These are phyloP conservation scores for Cyclotella atomus DNA, from an alignment of 108 stramenopile genomes.

Conservation along the genomic window DNA sequence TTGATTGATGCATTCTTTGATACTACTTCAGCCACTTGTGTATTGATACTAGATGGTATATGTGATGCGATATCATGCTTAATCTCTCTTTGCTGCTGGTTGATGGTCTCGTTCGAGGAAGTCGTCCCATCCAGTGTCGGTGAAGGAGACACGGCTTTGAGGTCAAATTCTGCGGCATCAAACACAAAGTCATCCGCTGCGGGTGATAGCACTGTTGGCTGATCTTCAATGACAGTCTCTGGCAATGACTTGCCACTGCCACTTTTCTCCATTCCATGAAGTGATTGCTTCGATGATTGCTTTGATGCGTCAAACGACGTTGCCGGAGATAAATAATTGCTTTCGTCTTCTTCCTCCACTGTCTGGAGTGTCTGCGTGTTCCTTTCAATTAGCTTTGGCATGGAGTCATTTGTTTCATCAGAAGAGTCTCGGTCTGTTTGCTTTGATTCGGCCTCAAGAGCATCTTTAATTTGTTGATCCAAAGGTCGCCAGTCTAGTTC, in stretches of 20 bases:
- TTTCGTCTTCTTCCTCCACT: conserved; percentile 71
- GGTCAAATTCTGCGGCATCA: conserved; percentile 36
- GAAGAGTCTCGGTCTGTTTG: conserved; percentile 50
- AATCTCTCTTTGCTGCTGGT: conserved; percentile 8
- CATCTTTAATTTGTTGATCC: conserved; percentile 76
- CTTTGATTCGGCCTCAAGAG: conserved; percentile 31
- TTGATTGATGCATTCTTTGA: conserved; percentile 1
- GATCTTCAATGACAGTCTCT: conserved; percentile 17
- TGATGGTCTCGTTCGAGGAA: conserved; percentile 12
- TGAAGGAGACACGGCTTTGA: conserved; percentile 13
- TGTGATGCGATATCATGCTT: not conserved
- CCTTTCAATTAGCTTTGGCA: conserved; percentile 38
- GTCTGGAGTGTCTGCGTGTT: conserved; percentile 59
- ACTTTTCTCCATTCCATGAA: conserved; percentile 19
- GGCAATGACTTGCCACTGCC: conserved; percentile 6
- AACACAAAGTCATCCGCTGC: conserved; percentile 18
- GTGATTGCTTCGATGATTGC: conserved; percentile 41
- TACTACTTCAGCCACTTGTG: not conserved
- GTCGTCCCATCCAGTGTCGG: conserved; percentile 39
- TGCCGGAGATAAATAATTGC: conserved; percentile 44
- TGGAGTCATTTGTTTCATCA: conserved; percentile 9
- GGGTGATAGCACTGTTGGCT: not conserved
- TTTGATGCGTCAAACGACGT: conserved; percentile 48
- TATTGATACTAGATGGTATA: conserved; percentile 7
- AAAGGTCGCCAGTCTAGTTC: conserved; percentile 89